Conservation (phyloP, 371 early-diverging fungal genomes). For the Apophysomyces variabilis region DNA sequence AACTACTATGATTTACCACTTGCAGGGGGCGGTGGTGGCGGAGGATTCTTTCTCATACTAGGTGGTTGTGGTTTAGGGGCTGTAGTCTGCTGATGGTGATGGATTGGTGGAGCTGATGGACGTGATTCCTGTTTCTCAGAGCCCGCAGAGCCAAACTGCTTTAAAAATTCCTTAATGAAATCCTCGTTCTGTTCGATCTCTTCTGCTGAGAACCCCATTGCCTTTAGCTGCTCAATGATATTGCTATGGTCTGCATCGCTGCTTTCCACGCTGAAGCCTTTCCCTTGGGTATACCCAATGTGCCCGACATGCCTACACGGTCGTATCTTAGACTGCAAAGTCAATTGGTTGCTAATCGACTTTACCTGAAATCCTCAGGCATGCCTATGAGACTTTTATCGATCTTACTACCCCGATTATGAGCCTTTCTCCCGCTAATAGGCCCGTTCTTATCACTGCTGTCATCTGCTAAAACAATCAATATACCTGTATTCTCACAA, state of each 20-base stretch:
- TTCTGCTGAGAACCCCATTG: conserved; percentile 82
- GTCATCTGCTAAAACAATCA: conserved; percentile 26
- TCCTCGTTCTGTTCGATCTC: conserved; percentile 61
- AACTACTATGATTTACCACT: conserved; percentile 15
- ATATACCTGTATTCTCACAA: conserved; percentile 23
- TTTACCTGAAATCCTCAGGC: conserved; percentile 74
- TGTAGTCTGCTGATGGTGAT: background rate
- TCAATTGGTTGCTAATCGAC: background rate
- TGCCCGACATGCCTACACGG: conserved; percentile 69
- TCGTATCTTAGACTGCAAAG: background rate
- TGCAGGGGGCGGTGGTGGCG: conserved; percentile 28
- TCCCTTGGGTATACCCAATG: conserved; percentile 79
- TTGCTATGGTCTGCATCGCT: conserved; percentile 81
- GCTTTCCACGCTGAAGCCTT: conserved; percentile 81
- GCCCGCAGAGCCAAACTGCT: conserved; percentile 39
- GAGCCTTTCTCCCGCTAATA: conserved; percentile 26
- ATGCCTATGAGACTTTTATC: conserved; percentile 79
- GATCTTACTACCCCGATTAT: conserved; percentile 43
- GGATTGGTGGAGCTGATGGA: conserved; percentile 50
- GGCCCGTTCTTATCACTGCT: conserved; percentile 40
- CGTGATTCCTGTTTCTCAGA: conserved; percentile 20
- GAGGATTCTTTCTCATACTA: conserved; percentile 12
- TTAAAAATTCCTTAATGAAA: conserved; percentile 55
- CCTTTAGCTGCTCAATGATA: conserved; percentile 73
- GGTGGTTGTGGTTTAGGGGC: conserved; percentile 8